Conservation (phyloP, 768 basidiomycete species). For the Cyathus striatus region DNA sequence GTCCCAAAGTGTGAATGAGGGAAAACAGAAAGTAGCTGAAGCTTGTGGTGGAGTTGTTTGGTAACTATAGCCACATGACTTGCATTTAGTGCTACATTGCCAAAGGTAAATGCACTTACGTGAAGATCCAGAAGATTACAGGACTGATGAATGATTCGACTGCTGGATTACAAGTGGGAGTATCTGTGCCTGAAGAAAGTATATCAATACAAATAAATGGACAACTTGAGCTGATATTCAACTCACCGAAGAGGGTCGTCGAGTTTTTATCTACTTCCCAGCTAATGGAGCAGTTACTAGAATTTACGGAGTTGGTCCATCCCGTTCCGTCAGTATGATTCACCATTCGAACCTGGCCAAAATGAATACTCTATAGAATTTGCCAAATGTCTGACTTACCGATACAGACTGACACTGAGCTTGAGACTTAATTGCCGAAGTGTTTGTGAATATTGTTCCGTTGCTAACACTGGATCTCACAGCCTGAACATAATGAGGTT, state of each 20-base stretch:
- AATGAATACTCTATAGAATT: not conserved
- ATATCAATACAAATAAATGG: not conserved
- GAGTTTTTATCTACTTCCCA: slow-evolving; percentile 36
- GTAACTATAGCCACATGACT: not conserved
- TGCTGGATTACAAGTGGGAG: slow-evolving; percentile 17
- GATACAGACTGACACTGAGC: slow-evolving; percentile 34
- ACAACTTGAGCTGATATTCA: not conserved
- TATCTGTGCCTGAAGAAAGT: slow-evolving; percentile 20
- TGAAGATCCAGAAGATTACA: slow-evolving; percentile 57
- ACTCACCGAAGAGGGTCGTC: slow-evolving; percentile 36
- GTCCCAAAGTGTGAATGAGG: slow-evolving; percentile 37
- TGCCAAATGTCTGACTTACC: slow-evolving; percentile 17
- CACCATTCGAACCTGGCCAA: slow-evolving; percentile 31
- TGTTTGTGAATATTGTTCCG: slow-evolving; percentile 44
- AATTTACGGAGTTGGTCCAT: slow-evolving; percentile 40
- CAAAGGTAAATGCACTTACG: slow-evolving; percentile 8
- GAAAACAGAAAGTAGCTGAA: slow-evolving; percentile 44
- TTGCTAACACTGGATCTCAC: slow-evolving; percentile 30
- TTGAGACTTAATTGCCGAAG: slow-evolving; percentile 40
- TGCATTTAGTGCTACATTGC: not conserved
- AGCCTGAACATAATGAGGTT: slow-evolving; percentile 26
- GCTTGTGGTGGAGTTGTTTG: slow-evolving; percentile 20
- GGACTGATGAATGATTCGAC: slow-evolving; percentile 35
- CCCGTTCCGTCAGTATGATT: slow-evolving; percentile 19
- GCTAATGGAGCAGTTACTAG: slow-evolving; percentile 31